phyloP scores from a whole-genome alignment of 140 eudicot genomes.

The Flaveria floridana region DNA sequence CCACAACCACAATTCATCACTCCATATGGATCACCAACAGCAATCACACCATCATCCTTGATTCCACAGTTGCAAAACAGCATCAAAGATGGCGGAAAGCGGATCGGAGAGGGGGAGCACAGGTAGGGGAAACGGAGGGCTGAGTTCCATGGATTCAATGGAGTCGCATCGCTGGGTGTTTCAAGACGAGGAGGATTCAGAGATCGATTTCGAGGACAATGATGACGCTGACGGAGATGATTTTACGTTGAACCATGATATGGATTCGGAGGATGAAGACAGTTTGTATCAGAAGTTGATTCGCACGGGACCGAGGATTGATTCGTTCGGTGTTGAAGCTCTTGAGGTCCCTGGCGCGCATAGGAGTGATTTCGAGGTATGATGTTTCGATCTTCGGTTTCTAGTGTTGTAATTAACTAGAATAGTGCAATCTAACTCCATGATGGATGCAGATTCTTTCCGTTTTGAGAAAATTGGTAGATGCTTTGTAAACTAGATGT shows the following conservation, averaged over 20 bases:
- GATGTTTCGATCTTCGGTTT: slow-evolving; percentile 13
- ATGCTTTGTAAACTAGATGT: slow-evolving; percentile 3
- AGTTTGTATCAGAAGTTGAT: slow-evolving; percentile 61
- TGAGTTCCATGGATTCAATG: slow-evolving; percentile 62
- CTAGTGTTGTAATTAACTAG: not conserved
- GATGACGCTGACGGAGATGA: slow-evolving; percentile 28
- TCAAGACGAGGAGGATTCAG: slow-evolving; percentile 63
- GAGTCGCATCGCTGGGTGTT: slow-evolving; percentile 82
- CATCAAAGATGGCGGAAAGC: slow-evolving; percentile 43
- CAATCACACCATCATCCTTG: slow-evolving; percentile 21
- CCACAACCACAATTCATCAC: not conserved
- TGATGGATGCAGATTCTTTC: not conserved
- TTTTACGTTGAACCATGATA: slow-evolving; percentile 32
- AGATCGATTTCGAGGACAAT: slow-evolving; percentile 46
- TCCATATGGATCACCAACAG: slow-evolving; percentile 10
- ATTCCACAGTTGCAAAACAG: slow-evolving; percentile 6
- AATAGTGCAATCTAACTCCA: not conserved
- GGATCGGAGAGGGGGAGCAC: slow-evolving; percentile 65
- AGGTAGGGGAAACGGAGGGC: slow-evolving; percentile 52
- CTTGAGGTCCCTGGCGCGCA: slow-evolving; percentile 94
- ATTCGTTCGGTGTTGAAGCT: slow-evolving; percentile 94
- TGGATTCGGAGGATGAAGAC: slow-evolving; percentile 78
- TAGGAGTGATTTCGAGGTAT: slow-evolving; percentile 72
- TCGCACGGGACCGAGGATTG: slow-evolving; percentile 80
- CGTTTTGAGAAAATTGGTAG: slow-evolving; percentile 9